Conservation (phyloP, 306 rosid genomes). For the Nissolia schottii region DNA sequence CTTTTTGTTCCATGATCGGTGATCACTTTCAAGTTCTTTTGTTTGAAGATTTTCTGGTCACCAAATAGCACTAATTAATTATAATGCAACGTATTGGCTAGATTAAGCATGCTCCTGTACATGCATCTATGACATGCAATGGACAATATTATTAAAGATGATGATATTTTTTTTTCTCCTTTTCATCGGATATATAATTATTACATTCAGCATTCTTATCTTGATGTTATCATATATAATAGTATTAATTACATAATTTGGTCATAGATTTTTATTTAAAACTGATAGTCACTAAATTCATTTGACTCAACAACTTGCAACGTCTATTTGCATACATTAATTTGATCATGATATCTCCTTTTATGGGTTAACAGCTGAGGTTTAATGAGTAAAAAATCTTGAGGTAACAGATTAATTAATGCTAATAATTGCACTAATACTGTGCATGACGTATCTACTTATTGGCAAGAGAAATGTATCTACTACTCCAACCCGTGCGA, state of each 20-base stretch:
- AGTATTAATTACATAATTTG: background rate
- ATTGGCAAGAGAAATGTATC: background rate
- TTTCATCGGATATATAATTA: background rate
- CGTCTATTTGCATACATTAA: background rate
- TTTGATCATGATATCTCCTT: background rate
- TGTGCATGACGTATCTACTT: background rate
- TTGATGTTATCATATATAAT: background rate
- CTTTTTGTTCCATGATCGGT: background rate
- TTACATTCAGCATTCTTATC: background rate
- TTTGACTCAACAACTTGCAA: background rate
- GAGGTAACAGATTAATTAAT: background rate
- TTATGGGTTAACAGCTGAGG: background rate
- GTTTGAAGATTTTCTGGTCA: background rate
- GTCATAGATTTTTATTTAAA: background rate
- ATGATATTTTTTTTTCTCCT: background rate
- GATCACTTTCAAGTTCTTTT: conserved; percentile 1
- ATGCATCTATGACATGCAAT: conserved; percentile 8
- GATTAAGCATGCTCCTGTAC: background rate
- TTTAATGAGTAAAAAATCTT: background rate
- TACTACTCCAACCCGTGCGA: background rate
- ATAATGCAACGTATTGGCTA: background rate
- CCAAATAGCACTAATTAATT: background rate
- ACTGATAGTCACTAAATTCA: background rate
- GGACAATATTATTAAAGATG: background rate
- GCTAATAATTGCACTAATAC: background rate